Conservation (phyloP, 2,329 filamentous ascomycete genomes). For the Dichotomopilus funicola region DNA sequence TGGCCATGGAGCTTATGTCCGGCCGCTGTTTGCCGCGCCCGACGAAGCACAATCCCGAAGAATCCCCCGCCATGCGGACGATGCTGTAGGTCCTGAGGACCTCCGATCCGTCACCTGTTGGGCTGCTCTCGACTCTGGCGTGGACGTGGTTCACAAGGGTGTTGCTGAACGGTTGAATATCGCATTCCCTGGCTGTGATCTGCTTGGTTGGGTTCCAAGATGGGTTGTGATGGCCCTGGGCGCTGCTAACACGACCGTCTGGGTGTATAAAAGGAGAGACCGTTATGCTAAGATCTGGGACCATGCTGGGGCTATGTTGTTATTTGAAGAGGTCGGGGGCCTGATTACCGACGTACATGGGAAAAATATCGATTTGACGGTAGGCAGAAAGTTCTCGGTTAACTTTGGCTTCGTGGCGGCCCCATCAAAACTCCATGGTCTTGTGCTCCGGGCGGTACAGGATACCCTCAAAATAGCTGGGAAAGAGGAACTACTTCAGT, state of each 20-base stretch:
- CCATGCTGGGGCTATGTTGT: slow-evolving; percentile 52
- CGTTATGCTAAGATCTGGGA: slow-evolving; percentile 53
- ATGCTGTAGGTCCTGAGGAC: slow-evolving; percentile 17
- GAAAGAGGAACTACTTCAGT: slow-evolving; percentile 27
- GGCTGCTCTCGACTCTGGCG: slow-evolving; percentile 40
- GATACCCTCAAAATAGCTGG: slow-evolving; percentile 31
- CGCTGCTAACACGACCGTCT: slow-evolving; percentile 47
- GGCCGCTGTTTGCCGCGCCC: slow-evolving; percentile 31
- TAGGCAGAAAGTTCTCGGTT: slow-evolving; percentile 40
- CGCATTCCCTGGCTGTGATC: slow-evolving; percentile 42
- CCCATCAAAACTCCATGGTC: slow-evolving; percentile 36
- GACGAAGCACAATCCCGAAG: slow-evolving; percentile 23
- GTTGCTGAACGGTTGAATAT: slow-evolving; percentile 38
- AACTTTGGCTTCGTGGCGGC: slow-evolving; percentile 55
- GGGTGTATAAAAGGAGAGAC: slow-evolving; percentile 46
- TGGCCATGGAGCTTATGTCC: slow-evolving; percentile 42
- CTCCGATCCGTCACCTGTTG: slow-evolving; percentile 44
- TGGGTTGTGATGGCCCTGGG: slow-evolving; percentile 49
- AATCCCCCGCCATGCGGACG: slow-evolving; percentile 29
- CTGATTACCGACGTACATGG: slow-evolving; percentile 50
- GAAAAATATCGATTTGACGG: slow-evolving; percentile 41
- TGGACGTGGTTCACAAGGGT: slow-evolving; percentile 40
- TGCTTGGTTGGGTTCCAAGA: slow-evolving; percentile 52
- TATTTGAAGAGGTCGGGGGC: slow-evolving; percentile 52
- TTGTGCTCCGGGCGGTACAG: slow-evolving; percentile 36